Conservation (phyloP, 1,284 basidiomycete species). For the Chalciporus sp. region DNA sequence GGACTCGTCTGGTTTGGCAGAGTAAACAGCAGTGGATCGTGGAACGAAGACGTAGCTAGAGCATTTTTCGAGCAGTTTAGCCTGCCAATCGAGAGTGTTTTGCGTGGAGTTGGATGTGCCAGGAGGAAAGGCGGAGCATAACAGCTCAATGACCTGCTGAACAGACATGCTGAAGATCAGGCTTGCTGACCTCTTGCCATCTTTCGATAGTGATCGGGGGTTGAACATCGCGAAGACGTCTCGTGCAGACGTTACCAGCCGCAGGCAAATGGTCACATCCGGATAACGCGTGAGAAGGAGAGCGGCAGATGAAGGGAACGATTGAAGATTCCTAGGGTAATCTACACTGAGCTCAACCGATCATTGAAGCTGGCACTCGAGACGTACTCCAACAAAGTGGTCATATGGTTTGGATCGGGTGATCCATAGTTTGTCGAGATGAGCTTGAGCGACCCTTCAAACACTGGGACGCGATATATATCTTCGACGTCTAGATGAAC, state of each 20-base stretch:
- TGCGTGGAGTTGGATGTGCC: slow-evolving; percentile 39
- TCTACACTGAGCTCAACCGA: neutral
- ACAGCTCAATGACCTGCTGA: slow-evolving; percentile 41
- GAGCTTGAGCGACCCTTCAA: slow-evolving; percentile 43
- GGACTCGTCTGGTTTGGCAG: slow-evolving; percentile 24
- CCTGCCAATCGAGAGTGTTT: slow-evolving; percentile 54
- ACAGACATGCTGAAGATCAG: slow-evolving; percentile 35
- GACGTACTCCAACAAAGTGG: slow-evolving; percentile 45
- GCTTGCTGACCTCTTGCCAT: slow-evolving; percentile 50
- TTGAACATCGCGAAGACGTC: slow-evolving; percentile 61
- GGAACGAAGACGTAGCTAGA: slow-evolving; percentile 54
- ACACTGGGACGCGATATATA: slow-evolving; percentile 41
- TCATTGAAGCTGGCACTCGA: neutral
- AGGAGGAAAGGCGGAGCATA: slow-evolving; percentile 49
- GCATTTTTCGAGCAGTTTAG: slow-evolving; percentile 56
- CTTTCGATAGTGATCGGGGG: slow-evolving; percentile 51
- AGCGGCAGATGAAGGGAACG: slow-evolving; percentile 35
- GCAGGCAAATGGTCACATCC: slow-evolving; percentile 57
- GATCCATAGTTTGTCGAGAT: slow-evolving; percentile 41
- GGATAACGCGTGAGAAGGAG: slow-evolving; percentile 63
- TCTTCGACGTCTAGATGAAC: slow-evolving; percentile 53
- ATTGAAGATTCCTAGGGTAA: slow-evolving; percentile 33
- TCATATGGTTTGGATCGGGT: slow-evolving; percentile 41
- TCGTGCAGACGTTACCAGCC: slow-evolving; percentile 38
- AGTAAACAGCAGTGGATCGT: slow-evolving; percentile 5